A percentile compares a stretch with the other conserved stretches of the same genome.
Evolutionary conservation across 2,329 filamentous ascomycete genomes (phyloP).

Genomic region (Mycosphaerella arachidis): DNA sequence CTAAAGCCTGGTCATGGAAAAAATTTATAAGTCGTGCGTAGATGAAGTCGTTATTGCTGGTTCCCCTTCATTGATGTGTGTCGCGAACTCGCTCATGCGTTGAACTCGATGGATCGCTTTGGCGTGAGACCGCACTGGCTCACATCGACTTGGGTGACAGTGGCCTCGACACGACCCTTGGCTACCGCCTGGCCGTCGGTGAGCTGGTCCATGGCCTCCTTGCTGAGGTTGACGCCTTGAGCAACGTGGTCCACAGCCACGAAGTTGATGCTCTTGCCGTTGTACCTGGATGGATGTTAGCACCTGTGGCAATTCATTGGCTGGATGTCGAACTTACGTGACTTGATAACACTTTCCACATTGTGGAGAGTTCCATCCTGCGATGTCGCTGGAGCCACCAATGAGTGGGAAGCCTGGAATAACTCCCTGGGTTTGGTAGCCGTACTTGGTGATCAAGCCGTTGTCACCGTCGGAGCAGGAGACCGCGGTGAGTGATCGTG

Average conservation of each 20-base stretch:
- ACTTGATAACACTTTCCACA: conserved; percentile 53
- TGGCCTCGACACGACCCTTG: conserved; percentile 39
- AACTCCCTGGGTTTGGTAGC: conserved; percentile 43
- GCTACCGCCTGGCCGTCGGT: conserved; percentile 43
- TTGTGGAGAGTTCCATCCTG: conserved; percentile 44
- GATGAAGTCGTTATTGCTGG: neutral
- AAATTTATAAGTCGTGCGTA: neutral
- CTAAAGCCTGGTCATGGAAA: neutral
- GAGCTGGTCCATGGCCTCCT: conserved; percentile 46
- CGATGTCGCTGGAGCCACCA: conserved; percentile 47
- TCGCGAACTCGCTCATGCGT: conserved; percentile 14
- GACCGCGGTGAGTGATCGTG: conserved; percentile 53
- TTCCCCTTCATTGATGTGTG: neutral
- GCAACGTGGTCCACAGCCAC: conserved; percentile 46
- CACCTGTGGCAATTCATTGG: too few species aligned
- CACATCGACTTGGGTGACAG: conserved; percentile 35
- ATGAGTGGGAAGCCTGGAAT: conserved; percentile 47
- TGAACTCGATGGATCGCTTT: conserved; percentile 25
- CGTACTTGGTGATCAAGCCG: conserved; percentile 60
- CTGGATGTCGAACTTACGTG: conserved; percentile 11
- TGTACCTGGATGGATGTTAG: conserved; percentile 32
- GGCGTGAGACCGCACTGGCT: conserved; percentile 34
- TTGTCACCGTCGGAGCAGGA: conserved; percentile 65
- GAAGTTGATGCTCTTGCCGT: conserved; percentile 45
- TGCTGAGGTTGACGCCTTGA: conserved; percentile 48